Base-by-base conservation (phyloP, 345 rosid genomes). In the Abelmoschus esculentus region DNA sequence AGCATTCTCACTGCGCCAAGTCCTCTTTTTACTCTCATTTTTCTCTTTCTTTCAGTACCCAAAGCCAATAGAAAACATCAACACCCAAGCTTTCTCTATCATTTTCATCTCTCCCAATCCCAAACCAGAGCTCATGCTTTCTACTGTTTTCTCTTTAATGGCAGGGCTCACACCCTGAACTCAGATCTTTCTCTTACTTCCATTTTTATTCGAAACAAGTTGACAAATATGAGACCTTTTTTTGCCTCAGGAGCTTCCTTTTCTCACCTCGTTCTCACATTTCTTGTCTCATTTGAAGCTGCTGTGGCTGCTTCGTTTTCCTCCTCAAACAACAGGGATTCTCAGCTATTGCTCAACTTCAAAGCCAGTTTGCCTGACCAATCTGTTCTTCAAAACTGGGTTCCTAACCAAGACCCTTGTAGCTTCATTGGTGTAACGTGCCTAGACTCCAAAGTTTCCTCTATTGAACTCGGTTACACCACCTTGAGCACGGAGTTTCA, bases 351-450 rank as follows among this genome's bases (percentile, higher is more conserved):
- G 28, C 74, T 86, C 70, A 72, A 61, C 82, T 93, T 93, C 85
- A 91, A 85, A 74, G 64, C 79, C 57, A 31, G 86, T 22, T 79
- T 89, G 15, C 44, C 75, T 0, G 77, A 86, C 85, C 83, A 84
- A 15, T 38, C 76, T 10, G 34, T 80, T 17, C 93, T 95, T 55
- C 76, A 72, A 38, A 71, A 68, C 73, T 93, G 98, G 98, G 70
- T 83, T 22, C 73, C 83, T 2, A 77, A 74, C 78, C 85, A 74
- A 28, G 74, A 80, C 84, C 96, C 92, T 2, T 93, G 98, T 79
- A 66, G 62, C 52, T 93, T 88, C 83, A 2, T 66, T 10, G 96
- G 96, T 52, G 89, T 91, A 22, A 61, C 81, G 31, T 93, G 98
- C 78, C 85, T 67, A 69, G 83, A 72, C 74, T 73, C 79, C 44